These are phyloP conservation scores for sorghum (Sorghum bicolor) DNA, from an alignment of 176 grass and related monocot genomes.

Conservation along the genomic window Sorghum_bicolor_NCBIv3 NC_012872.2:58216001-58216500, in stretches of 20 bases:
- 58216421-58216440: conserved; percentile 28
- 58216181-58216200: not conserved
- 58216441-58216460: conserved; percentile 42
- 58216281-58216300: conserved; percentile 25
- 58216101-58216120: conserved; percentile 31
- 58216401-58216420: conserved; percentile 43
- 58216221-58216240: conserved; percentile 30
- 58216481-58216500: conserved; percentile 47
- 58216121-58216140: conserved; percentile 38
- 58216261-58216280: conserved; percentile 38
- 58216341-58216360: conserved; percentile 42
- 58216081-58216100: conserved; percentile 33
- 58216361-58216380: conserved; percentile 29
- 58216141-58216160: conserved; percentile 43
- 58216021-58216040: conserved; percentile 41
- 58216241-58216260: conserved; percentile 38
- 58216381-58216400: conserved; percentile 36
- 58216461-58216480: conserved; percentile 34
- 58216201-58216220: conserved; percentile 27
- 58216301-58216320: conserved; percentile 40
- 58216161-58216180: conserved; percentile 41
- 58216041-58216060: conserved; percentile 27
- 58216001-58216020: conserved; percentile 36
- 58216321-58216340: conserved; percentile 36
- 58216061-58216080: conserved; percentile 33